These are phyloP conservation scores for Suhomyces maxii DNA, from an alignment of 1,139 yeast genomes.

Conservation along the genomic window DNA sequence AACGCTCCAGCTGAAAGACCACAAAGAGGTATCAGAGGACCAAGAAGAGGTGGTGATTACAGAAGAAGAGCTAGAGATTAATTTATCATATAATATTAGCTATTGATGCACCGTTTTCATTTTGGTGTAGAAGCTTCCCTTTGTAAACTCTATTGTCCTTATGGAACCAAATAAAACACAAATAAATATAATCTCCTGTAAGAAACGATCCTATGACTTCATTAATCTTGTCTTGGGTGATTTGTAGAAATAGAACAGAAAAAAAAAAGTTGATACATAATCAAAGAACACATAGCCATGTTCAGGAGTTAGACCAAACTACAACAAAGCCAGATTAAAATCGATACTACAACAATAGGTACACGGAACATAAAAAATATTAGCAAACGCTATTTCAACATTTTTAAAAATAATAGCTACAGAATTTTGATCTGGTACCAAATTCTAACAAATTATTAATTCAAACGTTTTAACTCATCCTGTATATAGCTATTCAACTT, in stretches of 20 bases:
- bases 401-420: no score
- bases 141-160: constrained; percentile 9
- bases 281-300: no score
- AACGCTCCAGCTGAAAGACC: constrained; percentile 86
- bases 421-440: no score
- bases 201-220: background rate
- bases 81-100: constrained; percentile 14
- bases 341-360: background rate
- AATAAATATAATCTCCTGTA: constrained; percentile 10
- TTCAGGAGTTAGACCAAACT: no score
- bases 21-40: constrained; percentile 47
- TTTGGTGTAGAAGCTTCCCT: constrained; percentile 6
- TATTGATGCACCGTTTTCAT: constrained; percentile 2
- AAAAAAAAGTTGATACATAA: no score
- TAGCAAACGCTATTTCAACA: no score
- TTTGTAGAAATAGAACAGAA: no score
- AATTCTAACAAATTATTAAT: no score
- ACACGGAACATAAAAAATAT: background rate
- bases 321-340: no score
- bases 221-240: no score
- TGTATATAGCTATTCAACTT: no score
- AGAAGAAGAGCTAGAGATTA: constrained; percentile 54
- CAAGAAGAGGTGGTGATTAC: constrained; percentile 42
- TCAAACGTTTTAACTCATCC: no score
- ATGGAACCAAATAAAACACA: constrained; percentile 8